phyloP scores from a whole-genome alignment of 768 basidiomycete species.

The Tulasnella calospora region DNA sequence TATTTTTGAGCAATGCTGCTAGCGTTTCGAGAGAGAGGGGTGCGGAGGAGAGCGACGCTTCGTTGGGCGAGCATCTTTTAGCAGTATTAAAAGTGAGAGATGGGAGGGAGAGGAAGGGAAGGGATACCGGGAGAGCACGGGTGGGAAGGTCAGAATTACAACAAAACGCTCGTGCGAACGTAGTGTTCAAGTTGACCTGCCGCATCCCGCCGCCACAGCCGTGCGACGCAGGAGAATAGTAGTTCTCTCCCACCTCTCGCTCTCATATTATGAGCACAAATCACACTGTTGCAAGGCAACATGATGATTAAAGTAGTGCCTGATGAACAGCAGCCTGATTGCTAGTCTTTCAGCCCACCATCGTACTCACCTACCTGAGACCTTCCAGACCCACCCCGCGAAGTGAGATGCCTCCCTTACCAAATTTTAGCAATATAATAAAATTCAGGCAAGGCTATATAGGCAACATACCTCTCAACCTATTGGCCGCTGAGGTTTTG shows the following conservation, averaged over 20 bases:
- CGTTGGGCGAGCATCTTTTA: conserved; percentile 16
- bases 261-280: background rate
- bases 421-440: too few relatives aligned
- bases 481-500: too few relatives aligned
- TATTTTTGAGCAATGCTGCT: conserved; percentile 67
- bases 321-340: background rate
- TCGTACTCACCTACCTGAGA: too few relatives aligned
- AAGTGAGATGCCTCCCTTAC: too few relatives aligned
- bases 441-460: too few relatives aligned
- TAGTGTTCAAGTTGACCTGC: background rate
- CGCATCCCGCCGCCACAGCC: background rate
- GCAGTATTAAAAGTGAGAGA: background rate
- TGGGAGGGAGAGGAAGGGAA: conserved; percentile 1
- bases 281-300: background rate
- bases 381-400: too few relatives aligned
- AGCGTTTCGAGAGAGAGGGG: conserved; percentile 21
- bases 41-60: conserved; percentile 11
- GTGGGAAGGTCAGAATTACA: conserved; percentile 8
- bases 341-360: too few relatives aligned
- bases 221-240: background rate
- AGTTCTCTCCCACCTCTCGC: background rate
- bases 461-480: too few relatives aligned
- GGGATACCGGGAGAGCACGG: conserved; percentile 8
- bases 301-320: too few relatives aligned
- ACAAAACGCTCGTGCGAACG: conserved; percentile 4